Evolutionary conservation across 331 rosid genomes (phyloP), one percentile per base, ranked within the genome.

Genomic region (Saraca asoca): DNA sequence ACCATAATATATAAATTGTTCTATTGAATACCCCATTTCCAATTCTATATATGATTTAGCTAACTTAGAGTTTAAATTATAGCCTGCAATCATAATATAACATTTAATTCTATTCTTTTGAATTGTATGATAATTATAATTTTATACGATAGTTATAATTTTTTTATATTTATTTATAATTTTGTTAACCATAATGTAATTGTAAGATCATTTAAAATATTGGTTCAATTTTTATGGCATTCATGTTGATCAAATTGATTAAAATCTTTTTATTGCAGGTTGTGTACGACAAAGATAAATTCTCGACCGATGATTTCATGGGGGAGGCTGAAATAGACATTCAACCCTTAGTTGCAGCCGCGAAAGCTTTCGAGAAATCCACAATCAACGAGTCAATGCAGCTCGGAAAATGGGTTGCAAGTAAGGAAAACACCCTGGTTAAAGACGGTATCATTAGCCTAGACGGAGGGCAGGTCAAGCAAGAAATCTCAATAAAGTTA

Each of bases 301-400:
- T 93, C 81, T 63, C 81, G 33, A 80, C 89, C 13, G 98, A 93
- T 46, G 98, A 93, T 75, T 93, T 84, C 68, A 93, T 93, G 97
- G 98, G 98, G 0, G 97, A 90, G 64, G 95, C 95, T 11, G 98
- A 93, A 72, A 93, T 93, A 43, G 97, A 93, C 78, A 93, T 93
- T 78, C 86, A 87, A 67, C 97, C 98, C 20, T 79, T 93, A 34
- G 86, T 93, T 15, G 48, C 74, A 9, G 95, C 97, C 0, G 96
- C 98, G 15, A 78, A 67, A 60, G 90, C 95, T 12, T 72, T 64
- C 9, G 98, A 93, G 83, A 84, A 73, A 61, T 83, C 88, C 1
- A 12, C 70, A 2, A 20, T 34, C 60, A 51, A 66, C 10, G 85
- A 86, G 55, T 51, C 91, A 0, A 67, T 73, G 75, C 88, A 85